Conservation (phyloP, 176 grass and related monocot species). For the Avena atlantica region DNA sequence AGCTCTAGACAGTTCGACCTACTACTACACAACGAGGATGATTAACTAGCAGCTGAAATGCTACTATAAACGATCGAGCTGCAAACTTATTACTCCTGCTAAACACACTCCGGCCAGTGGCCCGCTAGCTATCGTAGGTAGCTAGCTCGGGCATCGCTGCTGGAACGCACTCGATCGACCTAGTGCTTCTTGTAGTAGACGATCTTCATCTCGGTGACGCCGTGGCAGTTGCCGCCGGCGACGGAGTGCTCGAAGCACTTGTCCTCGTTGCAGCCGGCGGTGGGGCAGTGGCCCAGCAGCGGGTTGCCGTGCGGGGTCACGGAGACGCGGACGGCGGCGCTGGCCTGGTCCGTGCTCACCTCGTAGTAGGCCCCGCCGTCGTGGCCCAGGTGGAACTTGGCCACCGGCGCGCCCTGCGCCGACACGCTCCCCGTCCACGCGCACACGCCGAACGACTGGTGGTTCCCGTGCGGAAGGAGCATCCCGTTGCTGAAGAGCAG, state of each 20-base stretch:
- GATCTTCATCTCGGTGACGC: constrained; percentile 60
- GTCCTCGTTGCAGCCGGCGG: constrained; percentile 27
- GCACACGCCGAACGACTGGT: constrained; percentile 42
- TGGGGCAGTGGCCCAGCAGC: constrained; percentile 39
- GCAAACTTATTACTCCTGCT: not conserved
- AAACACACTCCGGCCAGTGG: not conserved
- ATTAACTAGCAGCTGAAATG: not conserved
- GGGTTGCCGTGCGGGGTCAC: constrained; percentile 32
- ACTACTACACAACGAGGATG: not conserved
- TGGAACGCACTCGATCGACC: too few relatives aligned
- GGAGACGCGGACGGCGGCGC: not conserved
- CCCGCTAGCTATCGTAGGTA: too few relatives aligned
- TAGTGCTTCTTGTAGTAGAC: constrained; percentile 38
- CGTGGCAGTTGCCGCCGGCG: constrained; percentile 39
- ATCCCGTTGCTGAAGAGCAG: not conserved
- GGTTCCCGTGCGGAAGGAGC: constrained; percentile 3
- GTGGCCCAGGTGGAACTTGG: constrained; percentile 49
- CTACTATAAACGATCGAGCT: not conserved
- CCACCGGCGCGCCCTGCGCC: not conserved
- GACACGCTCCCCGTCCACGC: constrained; percentile 41
- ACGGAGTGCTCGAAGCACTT: constrained; percentile 37
- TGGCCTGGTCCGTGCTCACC: constrained; percentile 16
- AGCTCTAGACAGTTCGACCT: not conserved
- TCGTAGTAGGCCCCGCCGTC: constrained; percentile 57
- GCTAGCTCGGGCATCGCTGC: too few relatives aligned